Conservation (phyloP, 768 basidiomycete genomes). For the Baorangia bicolor region DNA sequence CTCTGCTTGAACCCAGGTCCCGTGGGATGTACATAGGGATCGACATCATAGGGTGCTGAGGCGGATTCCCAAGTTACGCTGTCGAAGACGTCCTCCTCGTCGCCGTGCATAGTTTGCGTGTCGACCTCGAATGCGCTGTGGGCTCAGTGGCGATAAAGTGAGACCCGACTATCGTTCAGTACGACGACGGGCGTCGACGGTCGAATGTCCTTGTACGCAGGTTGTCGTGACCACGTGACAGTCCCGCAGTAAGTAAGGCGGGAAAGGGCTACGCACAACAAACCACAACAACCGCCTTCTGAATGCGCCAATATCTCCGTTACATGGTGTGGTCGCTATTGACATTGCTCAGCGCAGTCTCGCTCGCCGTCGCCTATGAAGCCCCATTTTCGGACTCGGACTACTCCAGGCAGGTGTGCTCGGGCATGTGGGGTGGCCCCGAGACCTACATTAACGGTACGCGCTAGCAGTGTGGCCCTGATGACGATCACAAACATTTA, state of each 20-base stretch:
- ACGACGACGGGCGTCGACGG: conserved; percentile 1
- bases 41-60: conserved; percentile 52
- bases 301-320: conserved; percentile 26
- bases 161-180: neutral
- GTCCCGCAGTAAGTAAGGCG: conserved; percentile 1
- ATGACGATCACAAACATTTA: conserved; percentile 18
- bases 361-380: conserved; percentile 50
- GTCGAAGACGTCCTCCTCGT: conserved; percentile 90
- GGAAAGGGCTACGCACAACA: conserved; percentile 20
- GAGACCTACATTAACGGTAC: conserved; percentile 83
- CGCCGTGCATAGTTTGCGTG: conserved; percentile 61
- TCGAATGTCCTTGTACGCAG: neutral
- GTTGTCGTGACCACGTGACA: conserved; percentile 28
- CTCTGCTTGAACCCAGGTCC: conserved; percentile 84
- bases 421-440: conserved; percentile 87
- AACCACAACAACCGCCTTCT: conserved; percentile 28
- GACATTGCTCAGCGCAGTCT: conserved; percentile 32
- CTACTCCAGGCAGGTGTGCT: conserved; percentile 87
- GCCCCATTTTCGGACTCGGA: conserved; percentile 73
- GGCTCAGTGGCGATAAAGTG: neutral
- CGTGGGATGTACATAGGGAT: conserved; percentile 38
- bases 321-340: conserved; percentile 13
- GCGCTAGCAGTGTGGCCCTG: conserved; percentile 12
- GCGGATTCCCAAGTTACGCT: conserved; percentile 89
- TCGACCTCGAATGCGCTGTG: neutral